phyloP scores from a whole-genome alignment of 2,329 filamentous ascomycete genomes.

The Pseudogymnoascus sp. region DNA sequence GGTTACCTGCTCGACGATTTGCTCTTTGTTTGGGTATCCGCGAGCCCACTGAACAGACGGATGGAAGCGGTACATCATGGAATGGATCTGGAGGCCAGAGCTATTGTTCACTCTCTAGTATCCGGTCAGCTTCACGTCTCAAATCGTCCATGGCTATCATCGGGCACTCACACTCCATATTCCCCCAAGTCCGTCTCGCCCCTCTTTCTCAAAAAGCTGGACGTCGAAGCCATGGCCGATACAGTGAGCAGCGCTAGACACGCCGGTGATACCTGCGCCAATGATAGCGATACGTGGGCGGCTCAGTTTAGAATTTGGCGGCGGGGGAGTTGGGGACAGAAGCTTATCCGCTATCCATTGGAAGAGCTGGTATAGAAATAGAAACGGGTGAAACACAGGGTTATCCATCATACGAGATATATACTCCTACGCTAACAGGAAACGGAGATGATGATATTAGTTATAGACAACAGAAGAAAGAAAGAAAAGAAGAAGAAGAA shows the following conservation, averaged over 20 bases:
- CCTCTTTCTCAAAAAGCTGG: constrained; percentile 65
- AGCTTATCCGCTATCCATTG: constrained; percentile 57
- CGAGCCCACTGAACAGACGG: constrained; percentile 65
- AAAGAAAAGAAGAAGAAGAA: not conserved
- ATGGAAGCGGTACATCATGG: constrained; percentile 81
- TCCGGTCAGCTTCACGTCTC: constrained; percentile 7
- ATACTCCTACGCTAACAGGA: not conserved
- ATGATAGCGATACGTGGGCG: constrained; percentile 56
- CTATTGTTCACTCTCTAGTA: constrained; percentile 68
- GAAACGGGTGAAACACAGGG: constrained; percentile 41
- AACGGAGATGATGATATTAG: not conserved
- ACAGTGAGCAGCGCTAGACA: constrained; percentile 73
- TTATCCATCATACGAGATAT: not conserved
- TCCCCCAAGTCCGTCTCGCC: constrained; percentile 59
- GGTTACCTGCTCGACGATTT: constrained; percentile 66
- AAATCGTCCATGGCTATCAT: not conserved
- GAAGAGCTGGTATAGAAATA: constrained; percentile 55
- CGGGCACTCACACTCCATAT: constrained; percentile 62
- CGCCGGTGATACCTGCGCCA: constrained; percentile 58
- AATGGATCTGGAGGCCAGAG: constrained; percentile 75
- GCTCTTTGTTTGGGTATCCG: constrained; percentile 69
- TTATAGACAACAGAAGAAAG: not conserved
- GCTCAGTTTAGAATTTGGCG: constrained; percentile 45
- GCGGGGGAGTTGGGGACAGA: constrained; percentile 62
- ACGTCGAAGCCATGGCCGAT: constrained; percentile 81